phyloP scores from a whole-genome alignment of 179 eudicot species.

The Carnegiea gigantea region DNA sequence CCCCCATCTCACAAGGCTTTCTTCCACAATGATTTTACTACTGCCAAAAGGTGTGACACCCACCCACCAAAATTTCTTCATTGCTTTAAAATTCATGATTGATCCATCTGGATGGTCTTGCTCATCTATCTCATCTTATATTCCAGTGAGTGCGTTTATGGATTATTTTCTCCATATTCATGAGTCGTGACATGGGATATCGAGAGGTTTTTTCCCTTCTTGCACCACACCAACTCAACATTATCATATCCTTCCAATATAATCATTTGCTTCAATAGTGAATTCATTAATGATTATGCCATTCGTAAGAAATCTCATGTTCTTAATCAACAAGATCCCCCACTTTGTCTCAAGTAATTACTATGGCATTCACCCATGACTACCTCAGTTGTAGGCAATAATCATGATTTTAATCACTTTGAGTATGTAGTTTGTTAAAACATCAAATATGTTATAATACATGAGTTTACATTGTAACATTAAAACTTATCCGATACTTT shows the following conservation, averaged over 20 bases:
- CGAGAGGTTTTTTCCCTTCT: constrained; percentile 1
- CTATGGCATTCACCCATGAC: constrained; percentile 32
- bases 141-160: neutral
- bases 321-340: constrained; percentile 29
- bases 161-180: constrained; percentile 7
- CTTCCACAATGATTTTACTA: constrained; percentile 31
- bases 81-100: constrained; percentile 10
- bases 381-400: constrained; percentile 24
- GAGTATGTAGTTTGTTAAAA: constrained; percentile 15
- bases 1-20: neutral
- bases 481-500: neutral
- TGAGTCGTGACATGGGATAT: constrained; percentile 9
- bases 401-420: constrained; percentile 36
- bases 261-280: constrained; percentile 40
- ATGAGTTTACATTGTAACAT: no score
- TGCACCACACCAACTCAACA: constrained; percentile 15
- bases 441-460: neutral
- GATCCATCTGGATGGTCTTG: constrained; percentile 6
- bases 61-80: constrained; percentile 24
- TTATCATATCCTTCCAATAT: constrained; percentile 19
- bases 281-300: constrained; percentile 16
- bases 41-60: constrained; percentile 53
- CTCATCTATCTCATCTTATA: constrained; percentile 4
- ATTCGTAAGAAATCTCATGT: constrained; percentile 1
- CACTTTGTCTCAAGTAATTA: constrained; percentile 34